phyloP scores from a whole-genome alignment of 2,329 filamentous ascomycete genomes.

The Neocucurbitaria cava region DNA sequence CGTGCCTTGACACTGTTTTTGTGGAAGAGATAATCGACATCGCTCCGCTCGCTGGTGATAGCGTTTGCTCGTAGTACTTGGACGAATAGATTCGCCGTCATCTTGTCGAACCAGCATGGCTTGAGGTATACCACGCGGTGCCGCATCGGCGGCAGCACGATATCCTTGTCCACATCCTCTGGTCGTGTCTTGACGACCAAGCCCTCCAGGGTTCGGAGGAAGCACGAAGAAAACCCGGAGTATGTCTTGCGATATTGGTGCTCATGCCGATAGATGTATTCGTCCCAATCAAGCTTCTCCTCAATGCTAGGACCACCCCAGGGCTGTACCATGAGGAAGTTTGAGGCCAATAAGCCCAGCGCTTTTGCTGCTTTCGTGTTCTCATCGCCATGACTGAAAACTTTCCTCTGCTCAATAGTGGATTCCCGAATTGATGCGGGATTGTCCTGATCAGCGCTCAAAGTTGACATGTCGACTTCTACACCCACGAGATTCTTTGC shows the following conservation, averaged over 20 bases:
- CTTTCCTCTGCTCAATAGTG: slow-evolving; percentile 50
- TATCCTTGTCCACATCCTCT: slow-evolving; percentile 70
- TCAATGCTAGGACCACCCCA: slow-evolving; percentile 72
- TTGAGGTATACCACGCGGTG: slow-evolving; percentile 77
- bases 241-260: slow-evolving; percentile 61
- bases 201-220: slow-evolving; percentile 74
- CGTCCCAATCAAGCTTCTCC: slow-evolving; percentile 74
- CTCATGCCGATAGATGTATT: slow-evolving; percentile 68
- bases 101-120: slow-evolving; percentile 82
- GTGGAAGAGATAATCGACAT: slow-evolving; percentile 90
- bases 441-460: slow-evolving; percentile 43
- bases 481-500: slow-evolving; percentile 82
- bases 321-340: slow-evolving; percentile 78
- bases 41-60: slow-evolving; percentile 83
- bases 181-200: slow-evolving; percentile 82
- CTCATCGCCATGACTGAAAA: slow-evolving; percentile 48
- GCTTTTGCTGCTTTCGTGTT: slow-evolving; percentile 59
- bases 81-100: slow-evolving; percentile 84
- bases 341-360: slow-evolving; percentile 68
- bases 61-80: slow-evolving; percentile 86
- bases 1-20: slow-evolving; percentile 72
- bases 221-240: slow-evolving; percentile 61
- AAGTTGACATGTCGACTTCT: slow-evolving; percentile 62
- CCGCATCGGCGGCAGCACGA: slow-evolving; percentile 72
- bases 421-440: slow-evolving; percentile 27